Percentiles rank a stretch among this genome's conserved stretches.
These are phyloP conservation scores for Luzula sylvatica DNA, from an alignment of 176 grass and related monocot genomes.

Conservation along the genomic window DNA sequence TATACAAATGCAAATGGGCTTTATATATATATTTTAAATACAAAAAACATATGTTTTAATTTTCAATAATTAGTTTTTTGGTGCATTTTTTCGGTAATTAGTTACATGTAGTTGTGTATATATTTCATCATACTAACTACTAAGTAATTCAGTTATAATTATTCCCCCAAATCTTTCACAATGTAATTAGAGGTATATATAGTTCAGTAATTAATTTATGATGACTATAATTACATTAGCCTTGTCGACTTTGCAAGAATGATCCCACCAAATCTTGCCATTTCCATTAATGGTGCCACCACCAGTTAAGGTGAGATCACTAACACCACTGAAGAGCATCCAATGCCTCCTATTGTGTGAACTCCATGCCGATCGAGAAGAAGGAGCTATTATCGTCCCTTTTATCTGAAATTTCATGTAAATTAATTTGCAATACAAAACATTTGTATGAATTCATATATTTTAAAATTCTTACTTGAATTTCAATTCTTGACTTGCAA, in stretches of 20 bases:
- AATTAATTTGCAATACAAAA: neutral
- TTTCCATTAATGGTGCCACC: conserved; percentile 69
- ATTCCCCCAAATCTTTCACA: neutral
- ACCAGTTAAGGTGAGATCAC: conserved; percentile 30
- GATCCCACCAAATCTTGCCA: conserved; percentile 56
- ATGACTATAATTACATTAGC: conserved; percentile 27
- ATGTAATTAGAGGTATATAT: conserved; percentile 2
- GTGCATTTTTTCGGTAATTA: too few species aligned
- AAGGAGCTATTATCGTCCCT: conserved; percentile 49
- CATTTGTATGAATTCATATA: neutral
- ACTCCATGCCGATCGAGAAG: conserved; percentile 26
- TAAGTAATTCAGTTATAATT: neutral
- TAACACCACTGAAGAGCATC: conserved; percentile 35
- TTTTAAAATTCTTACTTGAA: conserved; percentile 28
- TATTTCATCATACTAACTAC: neutral
- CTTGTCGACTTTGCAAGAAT: conserved; percentile 63
- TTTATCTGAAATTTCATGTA: conserved; percentile 26
- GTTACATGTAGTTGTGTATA: neutral
- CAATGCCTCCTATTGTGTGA: conserved; percentile 24
- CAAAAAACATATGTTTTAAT: too few species aligned
- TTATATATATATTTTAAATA: too few species aligned
- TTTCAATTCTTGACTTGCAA: conserved; percentile 35
- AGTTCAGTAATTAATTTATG: neutral
- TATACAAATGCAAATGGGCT: too few species aligned
- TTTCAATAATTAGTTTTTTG: too few species aligned